Evolutionary conservation across 228 moss, liverwort and hornwort genomes (phyloP).

Genomic region (Sphagnum fallax): DNA sequence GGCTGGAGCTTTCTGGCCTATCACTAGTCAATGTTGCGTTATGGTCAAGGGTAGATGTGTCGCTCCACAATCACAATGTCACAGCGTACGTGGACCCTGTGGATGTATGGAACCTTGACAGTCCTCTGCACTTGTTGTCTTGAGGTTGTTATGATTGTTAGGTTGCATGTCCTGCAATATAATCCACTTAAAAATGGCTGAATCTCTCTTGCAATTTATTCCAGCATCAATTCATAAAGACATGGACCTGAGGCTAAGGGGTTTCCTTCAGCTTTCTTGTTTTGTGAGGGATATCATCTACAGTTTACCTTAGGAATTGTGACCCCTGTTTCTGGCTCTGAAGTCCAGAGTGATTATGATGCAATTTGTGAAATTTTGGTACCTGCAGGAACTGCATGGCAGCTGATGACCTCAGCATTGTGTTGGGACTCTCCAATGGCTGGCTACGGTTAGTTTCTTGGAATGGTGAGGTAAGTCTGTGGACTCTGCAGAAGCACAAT

Average conservation of each 20-base stretch:
- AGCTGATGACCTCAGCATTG: slow-evolving; percentile 49
- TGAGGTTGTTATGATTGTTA: too few relatives aligned
- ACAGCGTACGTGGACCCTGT: slow-evolving; percentile 51
- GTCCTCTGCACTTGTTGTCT: too few relatives aligned
- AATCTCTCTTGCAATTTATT: too few relatives aligned
- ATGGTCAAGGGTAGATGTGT: slow-evolving; percentile 50
- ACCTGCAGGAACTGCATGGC: slow-evolving; percentile 63
- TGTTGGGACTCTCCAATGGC: slow-evolving; percentile 64
- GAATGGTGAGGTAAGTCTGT: slow-evolving; percentile 54
- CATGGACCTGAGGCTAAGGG: too few relatives aligned
- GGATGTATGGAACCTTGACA: slow-evolving; percentile 1
- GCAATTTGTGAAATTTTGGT: neutral
- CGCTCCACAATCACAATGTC: slow-evolving; percentile 51
- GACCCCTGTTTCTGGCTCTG: neutral
- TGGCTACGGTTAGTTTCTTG: slow-evolving; percentile 67
- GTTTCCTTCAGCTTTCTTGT: too few relatives aligned
- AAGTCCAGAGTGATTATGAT: neutral
- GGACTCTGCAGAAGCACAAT: neutral
- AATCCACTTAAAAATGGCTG: too few relatives aligned
- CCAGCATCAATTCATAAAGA: too few relatives aligned
- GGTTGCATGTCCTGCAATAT: too few relatives aligned
- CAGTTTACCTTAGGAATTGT: neutral
- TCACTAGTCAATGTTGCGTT: slow-evolving; percentile 56
- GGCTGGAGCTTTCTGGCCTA: slow-evolving; percentile 50
- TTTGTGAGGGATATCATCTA: neutral